Conservation (phyloP, 768 basidiomycete species). For the Leccinellum rugosiceps region DNA sequence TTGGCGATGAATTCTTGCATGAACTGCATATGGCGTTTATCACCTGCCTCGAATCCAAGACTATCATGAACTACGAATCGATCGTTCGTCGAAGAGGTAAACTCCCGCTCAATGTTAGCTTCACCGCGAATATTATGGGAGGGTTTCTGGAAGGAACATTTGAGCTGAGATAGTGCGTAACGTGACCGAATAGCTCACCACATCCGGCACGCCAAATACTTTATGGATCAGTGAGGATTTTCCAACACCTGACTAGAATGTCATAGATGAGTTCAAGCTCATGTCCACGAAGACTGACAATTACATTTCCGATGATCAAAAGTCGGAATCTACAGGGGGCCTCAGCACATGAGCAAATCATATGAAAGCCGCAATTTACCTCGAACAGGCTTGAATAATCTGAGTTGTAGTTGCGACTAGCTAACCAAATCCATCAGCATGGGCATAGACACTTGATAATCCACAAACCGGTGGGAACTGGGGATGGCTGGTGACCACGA, state of each 20-base stretch:
- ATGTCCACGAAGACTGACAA: not conserved
- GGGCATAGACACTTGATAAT: no score
- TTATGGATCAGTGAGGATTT: conserved; percentile 10
- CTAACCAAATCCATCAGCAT: not conserved
- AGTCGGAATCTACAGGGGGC: no score
- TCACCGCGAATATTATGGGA: conserved; percentile 1
- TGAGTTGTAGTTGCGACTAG: conserved; percentile 2
- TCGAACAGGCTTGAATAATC: not conserved
- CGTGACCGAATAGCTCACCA: conserved; percentile 4
- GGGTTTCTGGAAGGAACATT: not conserved
- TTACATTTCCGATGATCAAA: conserved; percentile 14
- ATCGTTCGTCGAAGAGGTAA: conserved; percentile 4
- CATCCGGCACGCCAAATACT: conserved; percentile 9
- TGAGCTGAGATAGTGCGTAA: not conserved
- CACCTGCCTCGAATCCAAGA: conserved; percentile 16
- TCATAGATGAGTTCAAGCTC: not conserved
- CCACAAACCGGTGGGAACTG: not conserved
- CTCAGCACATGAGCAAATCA: not conserved
- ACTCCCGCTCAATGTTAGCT: conserved; percentile 12
- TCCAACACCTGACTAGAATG: conserved; percentile 12
- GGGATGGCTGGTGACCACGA: not conserved
- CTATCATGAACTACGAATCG: conserved; percentile 19
- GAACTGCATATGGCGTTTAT: conserved; percentile 1
- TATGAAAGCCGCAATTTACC: not conserved
- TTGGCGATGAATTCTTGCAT: not conserved